Evolutionary conservation across 2,329 filamentous ascomycete genomes (phyloP).

Genomic region (Talaromyces sp.): DNA sequence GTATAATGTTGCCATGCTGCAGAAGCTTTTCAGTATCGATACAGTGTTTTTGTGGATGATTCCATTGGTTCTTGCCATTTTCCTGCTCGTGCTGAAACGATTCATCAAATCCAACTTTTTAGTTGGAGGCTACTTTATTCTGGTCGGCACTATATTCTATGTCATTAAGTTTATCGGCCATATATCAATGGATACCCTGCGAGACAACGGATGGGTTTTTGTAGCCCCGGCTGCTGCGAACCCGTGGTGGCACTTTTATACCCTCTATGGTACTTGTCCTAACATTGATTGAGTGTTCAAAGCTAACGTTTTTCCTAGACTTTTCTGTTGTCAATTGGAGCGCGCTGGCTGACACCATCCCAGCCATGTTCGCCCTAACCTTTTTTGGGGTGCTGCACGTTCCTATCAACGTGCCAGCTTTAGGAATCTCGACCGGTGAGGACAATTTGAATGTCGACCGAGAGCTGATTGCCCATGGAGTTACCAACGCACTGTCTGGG

Average conservation of each 20-base stretch:
- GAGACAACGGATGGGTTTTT: conserved; percentile 83
- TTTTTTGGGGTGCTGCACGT: conserved; percentile 98
- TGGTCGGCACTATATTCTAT: conserved; percentile 60
- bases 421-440: conserved; percentile 84
- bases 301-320: conserved; percentile 45
- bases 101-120: conserved; percentile 78
- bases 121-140: conserved; percentile 79
- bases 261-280: conserved; percentile 67
- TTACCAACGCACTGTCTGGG: conserved; percentile 88
- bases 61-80: conserved; percentile 69
- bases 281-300: not conserved
- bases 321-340: conserved; percentile 76
- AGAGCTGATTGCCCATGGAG: conserved; percentile 85
- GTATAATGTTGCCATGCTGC: conserved; percentile 71
- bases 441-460: conserved; percentile 88
- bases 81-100: conserved; percentile 70
- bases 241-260: conserved; percentile 98
- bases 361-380: conserved; percentile 92
- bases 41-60: conserved; percentile 79
- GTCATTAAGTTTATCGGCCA: conserved; percentile 47
- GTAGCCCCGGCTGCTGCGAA: conserved; percentile 75
- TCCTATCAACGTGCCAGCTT: conserved; percentile 92
- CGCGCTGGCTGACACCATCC: conserved; percentile 76
- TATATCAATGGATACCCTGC: conserved; percentile 62
- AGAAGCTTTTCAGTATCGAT: conserved; percentile 65